phyloP scores from a whole-genome alignment of 305 asterid genomes.

The Plantago coronopus region DNA sequence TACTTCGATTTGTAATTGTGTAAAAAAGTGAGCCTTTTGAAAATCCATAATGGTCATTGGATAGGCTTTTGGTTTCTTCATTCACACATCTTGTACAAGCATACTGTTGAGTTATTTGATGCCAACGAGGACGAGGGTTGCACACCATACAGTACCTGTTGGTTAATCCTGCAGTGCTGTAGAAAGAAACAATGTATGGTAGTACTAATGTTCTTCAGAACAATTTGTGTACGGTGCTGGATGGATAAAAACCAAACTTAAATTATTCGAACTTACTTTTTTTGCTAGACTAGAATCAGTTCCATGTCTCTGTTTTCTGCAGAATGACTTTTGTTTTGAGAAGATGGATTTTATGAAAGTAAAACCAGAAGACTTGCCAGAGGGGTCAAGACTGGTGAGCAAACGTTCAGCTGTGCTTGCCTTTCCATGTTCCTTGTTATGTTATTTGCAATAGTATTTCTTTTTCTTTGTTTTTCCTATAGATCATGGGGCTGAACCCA shows the following conservation, averaged over 20 bases:
- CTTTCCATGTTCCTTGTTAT: constrained; percentile 3
- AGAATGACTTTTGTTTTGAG: constrained; percentile 56
- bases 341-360: constrained; percentile 46
- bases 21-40: too few relatives aligned
- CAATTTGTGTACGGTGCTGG: too few relatives aligned
- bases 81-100: too few relatives aligned
- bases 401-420: not conserved
- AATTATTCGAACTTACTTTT: not conserved
- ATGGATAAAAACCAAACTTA: not conserved
- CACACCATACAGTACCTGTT: too few relatives aligned
- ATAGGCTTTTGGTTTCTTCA: too few relatives aligned
- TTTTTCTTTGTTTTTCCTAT: constrained; percentile 23
- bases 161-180: too few relatives aligned
- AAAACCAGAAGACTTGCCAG: constrained; percentile 35
- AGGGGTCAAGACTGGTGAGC: constrained; percentile 53
- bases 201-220: too few relatives aligned
- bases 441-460: too few relatives aligned
- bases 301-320: constrained; percentile 27
- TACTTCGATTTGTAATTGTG: too few relatives aligned
- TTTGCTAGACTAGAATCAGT: not conserved
- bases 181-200: too few relatives aligned
- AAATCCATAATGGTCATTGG: not conserved
- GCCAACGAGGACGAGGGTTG: too few relatives aligned
- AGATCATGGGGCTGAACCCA: constrained; percentile 97
- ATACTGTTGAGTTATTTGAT: too few relatives aligned